Evolutionary conservation across 106 monocot genomes (phyloP).

Genomic region (Acanthochlamys bracteata): DNA sequence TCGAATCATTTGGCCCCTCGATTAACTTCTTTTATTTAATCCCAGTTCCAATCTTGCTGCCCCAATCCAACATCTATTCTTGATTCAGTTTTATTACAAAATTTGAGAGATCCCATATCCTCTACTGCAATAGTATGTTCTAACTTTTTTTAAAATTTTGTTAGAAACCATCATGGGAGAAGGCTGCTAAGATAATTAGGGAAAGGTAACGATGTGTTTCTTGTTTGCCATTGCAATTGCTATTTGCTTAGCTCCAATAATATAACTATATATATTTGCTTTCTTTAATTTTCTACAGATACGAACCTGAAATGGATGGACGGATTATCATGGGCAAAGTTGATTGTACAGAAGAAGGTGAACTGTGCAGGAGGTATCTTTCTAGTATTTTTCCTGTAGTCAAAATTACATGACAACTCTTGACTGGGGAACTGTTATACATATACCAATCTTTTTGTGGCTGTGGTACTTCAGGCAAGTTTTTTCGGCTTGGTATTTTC

Average conservation of each 20-base stretch:
- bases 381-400: background rate
- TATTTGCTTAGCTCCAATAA: background rate
- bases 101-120: no score
- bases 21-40: no score
- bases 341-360: slow-evolving; percentile 74
- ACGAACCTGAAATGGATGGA: slow-evolving; percentile 88
- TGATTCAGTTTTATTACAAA: no score
- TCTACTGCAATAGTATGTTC: no score
- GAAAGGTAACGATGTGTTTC: slow-evolving; percentile 32
- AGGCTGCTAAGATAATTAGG: slow-evolving; percentile 56
- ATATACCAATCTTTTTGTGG: no score
- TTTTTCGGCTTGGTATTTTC: no score
- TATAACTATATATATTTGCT: background rate
- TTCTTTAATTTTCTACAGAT: slow-evolving; percentile 32
- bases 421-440: no score
- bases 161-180: slow-evolving; percentile 93
- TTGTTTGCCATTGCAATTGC: background rate
- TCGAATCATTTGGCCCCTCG: no score
- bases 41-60: no score
- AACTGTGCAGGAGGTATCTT: slow-evolving; percentile 77
- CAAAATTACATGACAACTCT: background rate
- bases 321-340: slow-evolving; percentile 85
- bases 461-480: no score
- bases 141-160: no score
- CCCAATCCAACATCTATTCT: no score